These are phyloP conservation scores for Mucor plumbeus DNA, from an alignment of 371 early-diverging fungal species.

Conservation along the genomic window DNA sequence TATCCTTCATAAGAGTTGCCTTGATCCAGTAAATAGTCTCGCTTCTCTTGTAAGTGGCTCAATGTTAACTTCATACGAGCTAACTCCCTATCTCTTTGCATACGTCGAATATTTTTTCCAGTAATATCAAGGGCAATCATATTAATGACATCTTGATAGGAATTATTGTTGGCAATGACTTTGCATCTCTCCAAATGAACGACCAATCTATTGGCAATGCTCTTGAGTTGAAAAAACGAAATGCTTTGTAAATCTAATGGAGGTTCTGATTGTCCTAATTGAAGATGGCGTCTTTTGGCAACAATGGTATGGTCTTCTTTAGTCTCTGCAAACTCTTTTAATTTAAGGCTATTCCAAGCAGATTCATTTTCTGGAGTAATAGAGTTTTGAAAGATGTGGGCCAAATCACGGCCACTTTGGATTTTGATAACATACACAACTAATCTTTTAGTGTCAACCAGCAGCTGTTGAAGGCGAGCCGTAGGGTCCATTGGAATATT, in stretches of 20 bases:
- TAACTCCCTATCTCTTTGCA: conserved; percentile 78
- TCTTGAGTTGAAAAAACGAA: conserved; percentile 42
- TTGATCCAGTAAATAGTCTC: conserved; percentile 82
- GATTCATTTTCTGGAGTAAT: conserved; percentile 78
- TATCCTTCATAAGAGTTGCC: conserved; percentile 89
- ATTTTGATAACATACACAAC: conserved; percentile 83
- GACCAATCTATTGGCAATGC: conserved; percentile 35
- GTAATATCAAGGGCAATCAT: conserved; percentile 92
- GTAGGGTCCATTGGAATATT: conserved; percentile 66
- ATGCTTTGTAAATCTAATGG: conserved; percentile 45
- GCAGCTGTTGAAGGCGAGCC: conserved; percentile 69
- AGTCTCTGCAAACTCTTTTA: conserved; percentile 45
- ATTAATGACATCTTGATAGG: conserved; percentile 90
- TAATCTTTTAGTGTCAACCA: conserved; percentile 90
- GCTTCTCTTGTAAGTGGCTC: conserved; percentile 80
- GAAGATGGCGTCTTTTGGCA: conserved; percentile 39
- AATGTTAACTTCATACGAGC: conserved; percentile 79
- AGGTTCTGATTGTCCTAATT: conserved; percentile 33
- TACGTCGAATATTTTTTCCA: conserved; percentile 87
- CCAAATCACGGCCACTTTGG: conserved; percentile 79
- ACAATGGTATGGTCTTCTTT: conserved; percentile 20
- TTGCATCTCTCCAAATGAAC: conserved; percentile 48
- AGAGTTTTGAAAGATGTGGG: conserved; percentile 81
- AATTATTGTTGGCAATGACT: conserved; percentile 32
- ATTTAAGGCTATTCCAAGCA: conserved; percentile 62